Conservation (phyloP, 1,284 basidiomycete species). For the Apiotrichum sp. region DNA sequence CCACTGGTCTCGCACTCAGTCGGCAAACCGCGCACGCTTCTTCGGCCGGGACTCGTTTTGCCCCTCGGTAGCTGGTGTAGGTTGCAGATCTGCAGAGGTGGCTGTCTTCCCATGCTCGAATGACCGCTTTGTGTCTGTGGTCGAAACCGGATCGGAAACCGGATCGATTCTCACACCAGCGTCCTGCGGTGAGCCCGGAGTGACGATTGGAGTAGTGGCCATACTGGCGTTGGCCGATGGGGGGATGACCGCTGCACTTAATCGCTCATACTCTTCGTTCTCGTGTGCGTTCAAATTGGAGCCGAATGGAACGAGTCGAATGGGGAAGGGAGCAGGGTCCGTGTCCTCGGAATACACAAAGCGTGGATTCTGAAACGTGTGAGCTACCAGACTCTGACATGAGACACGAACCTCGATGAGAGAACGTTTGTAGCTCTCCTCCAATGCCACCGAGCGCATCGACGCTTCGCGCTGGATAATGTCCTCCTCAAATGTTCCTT, state of each 20-base stretch:
- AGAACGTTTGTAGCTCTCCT: slow-evolving; percentile 33
- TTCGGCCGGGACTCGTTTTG: not conserved
- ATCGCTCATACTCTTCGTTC: not conserved
- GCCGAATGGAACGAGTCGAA: slow-evolving; percentile 21
- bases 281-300: slow-evolving; percentile 1
- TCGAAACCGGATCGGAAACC: no score
- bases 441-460: slow-evolving; percentile 25
- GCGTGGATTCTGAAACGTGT: slow-evolving; percentile 25
- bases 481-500: slow-evolving; percentile 68
- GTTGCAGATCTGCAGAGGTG: no score
- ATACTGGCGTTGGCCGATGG: not conserved
- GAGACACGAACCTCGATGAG: slow-evolving; percentile 26
- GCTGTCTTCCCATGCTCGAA: no score
- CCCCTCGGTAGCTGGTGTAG: no score
- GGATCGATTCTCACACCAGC: no score
- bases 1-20: not conserved
- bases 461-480: slow-evolving; percentile 58
- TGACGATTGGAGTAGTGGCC: not conserved
- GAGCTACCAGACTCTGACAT: not conserved
- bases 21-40: slow-evolving; percentile 1
- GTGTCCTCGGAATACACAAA: slow-evolving; percentile 24
- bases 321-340: slow-evolving; percentile 13
- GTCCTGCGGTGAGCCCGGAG: not conserved
- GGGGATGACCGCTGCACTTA: not conserved
- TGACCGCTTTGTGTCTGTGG: no score